Conservation (phyloP, 495 filamentous ascomycete genomes). For the Hypoxylon rickii region DNA sequence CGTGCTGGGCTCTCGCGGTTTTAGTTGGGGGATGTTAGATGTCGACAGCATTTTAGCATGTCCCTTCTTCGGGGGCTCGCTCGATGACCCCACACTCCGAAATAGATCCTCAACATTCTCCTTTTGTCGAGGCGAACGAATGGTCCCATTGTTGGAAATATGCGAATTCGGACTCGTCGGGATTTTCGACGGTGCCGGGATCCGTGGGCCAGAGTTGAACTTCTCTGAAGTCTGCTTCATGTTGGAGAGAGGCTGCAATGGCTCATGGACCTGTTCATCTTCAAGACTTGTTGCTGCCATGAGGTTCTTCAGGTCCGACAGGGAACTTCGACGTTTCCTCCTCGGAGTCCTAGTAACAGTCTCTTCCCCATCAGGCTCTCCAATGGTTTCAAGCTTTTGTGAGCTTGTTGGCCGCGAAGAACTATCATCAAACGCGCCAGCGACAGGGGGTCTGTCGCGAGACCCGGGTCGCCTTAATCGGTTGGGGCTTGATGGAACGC, state of each 20-base stretch:
- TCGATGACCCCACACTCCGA: constrained; percentile 17
- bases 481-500: constrained; percentile 53
- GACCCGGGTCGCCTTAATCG: constrained; percentile 64
- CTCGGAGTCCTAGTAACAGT: constrained; percentile 52
- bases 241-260: constrained; percentile 48
- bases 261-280: constrained; percentile 28
- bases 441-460: constrained; percentile 64
- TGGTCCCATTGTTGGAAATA: constrained; percentile 5
- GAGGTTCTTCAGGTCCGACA: constrained; percentile 79
- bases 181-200: constrained; percentile 48
- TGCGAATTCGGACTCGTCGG: constrained; percentile 47
- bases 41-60: constrained; percentile 50
- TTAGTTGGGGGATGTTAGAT: constrained; percentile 55
- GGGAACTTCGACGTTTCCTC: constrained; percentile 87
- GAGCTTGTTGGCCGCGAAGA: constrained; percentile 52
- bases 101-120: constrained; percentile 45
- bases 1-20: constrained; percentile 36
- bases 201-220: constrained; percentile 49
- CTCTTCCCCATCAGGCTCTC: constrained; percentile 52
- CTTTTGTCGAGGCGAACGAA: constrained; percentile 48
- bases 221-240: constrained; percentile 66
- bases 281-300: constrained; percentile 55
- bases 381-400: constrained; percentile 53
- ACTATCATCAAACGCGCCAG: constrained; percentile 64
- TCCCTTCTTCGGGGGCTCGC: constrained; percentile 23